Conservation (phyloP, 768 basidiomycete genomes). For the Trametes cubensis region DNA sequence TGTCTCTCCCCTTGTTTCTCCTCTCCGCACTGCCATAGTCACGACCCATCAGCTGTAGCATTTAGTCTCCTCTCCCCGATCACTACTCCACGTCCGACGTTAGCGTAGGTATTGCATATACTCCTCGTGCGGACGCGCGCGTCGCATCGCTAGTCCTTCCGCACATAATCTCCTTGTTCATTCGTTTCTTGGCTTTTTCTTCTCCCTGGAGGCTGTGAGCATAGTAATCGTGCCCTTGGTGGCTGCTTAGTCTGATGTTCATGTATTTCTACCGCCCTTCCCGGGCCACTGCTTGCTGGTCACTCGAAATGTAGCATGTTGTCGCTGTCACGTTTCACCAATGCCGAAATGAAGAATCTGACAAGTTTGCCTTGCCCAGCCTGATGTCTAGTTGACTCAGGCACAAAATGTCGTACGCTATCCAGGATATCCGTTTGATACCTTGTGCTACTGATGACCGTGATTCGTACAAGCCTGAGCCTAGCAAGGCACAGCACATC, state of each 20-base stretch:
- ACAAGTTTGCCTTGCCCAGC: too few species aligned
- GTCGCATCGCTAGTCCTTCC: neutral
- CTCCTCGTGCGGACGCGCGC: neutral
- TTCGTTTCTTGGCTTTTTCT: neutral
- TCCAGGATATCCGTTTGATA: too few species aligned
- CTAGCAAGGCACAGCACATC: too few species aligned
- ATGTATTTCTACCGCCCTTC: constrained; percentile 2
- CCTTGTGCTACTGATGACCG: too few species aligned
- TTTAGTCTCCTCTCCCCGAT: neutral
- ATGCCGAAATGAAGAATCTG: too few species aligned
- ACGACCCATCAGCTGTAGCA: constrained; percentile 8
- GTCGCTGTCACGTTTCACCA: neutral
- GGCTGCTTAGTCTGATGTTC: neutral
- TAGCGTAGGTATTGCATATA: neutral
- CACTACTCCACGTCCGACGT: neutral
- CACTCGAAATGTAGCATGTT: neutral
- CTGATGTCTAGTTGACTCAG: too few species aligned
- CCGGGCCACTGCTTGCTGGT: neutral
- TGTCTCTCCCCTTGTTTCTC: neutral
- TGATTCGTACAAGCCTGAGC: too few species aligned
- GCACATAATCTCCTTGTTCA: neutral
- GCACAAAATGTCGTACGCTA: too few species aligned
- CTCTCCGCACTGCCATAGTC: too few species aligned
- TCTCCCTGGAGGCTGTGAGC: neutral
- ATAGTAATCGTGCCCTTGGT: too few species aligned